Evolutionary conservation across 768 basidiomycete genomes (phyloP).

Genomic region (Mycena maculata): DNA sequence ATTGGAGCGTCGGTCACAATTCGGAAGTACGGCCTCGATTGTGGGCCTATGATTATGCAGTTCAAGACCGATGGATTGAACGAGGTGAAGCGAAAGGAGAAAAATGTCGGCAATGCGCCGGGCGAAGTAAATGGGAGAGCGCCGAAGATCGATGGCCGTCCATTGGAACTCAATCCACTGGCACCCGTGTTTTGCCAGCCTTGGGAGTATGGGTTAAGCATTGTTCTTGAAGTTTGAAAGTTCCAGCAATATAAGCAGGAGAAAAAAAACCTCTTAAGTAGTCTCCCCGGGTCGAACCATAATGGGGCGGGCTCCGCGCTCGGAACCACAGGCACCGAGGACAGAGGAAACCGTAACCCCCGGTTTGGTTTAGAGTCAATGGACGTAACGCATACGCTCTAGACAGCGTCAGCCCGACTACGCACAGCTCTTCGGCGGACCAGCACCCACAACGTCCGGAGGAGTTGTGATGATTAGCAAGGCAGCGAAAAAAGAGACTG

Average conservation of each 20-base stretch:
- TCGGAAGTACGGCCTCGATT: conserved; percentile 50
- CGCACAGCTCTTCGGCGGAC: too few species aligned
- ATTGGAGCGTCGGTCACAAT: conserved; percentile 49
- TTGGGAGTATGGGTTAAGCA: conserved; percentile 29
- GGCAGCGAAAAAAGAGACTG: too few species aligned
- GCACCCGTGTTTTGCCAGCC: conserved; percentile 2
- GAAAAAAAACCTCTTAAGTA: not conserved
- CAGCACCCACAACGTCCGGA: too few species aligned
- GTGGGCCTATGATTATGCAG: conserved; percentile 50
- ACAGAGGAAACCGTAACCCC: not conserved
- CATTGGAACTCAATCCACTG: too few species aligned
- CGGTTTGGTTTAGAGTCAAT: too few species aligned
- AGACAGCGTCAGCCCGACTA: too few species aligned
- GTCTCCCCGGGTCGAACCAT: not conserved
- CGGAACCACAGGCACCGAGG: not conserved
- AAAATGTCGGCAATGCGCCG: conserved; percentile 21
- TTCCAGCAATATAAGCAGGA: not conserved
- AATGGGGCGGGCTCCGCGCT: conserved; percentile 1
- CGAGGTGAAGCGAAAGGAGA: conserved; percentile 32
- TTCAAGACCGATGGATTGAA: conserved; percentile 46
- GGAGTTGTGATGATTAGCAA: too few species aligned
- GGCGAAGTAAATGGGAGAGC: conserved; percentile 31
- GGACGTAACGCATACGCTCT: too few species aligned
- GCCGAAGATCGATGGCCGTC: conserved; percentile 31
- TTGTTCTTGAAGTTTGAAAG: not conserved